Conservation (phyloP, 306 rosid species). For the Corylus avellana region DNA sequence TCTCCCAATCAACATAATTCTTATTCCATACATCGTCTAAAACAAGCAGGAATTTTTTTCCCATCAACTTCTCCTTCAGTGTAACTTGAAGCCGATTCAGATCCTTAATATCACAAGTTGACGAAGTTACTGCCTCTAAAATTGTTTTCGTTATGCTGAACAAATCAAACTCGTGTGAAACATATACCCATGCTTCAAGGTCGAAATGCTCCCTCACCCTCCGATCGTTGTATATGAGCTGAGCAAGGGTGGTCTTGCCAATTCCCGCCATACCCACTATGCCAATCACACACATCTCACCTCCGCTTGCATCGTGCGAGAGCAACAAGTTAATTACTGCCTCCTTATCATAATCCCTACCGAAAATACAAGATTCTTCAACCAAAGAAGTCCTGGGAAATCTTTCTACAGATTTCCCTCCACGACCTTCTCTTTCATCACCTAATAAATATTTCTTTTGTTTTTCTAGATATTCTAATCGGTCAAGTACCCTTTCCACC, state of each 20-base stretch:
- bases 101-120: background rate
- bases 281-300: too few relatives aligned
- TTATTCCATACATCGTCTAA: conserved; percentile 34
- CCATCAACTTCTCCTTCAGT: background rate
- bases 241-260: too few relatives aligned
- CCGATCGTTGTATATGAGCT: too few relatives aligned
- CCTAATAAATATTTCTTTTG: background rate
- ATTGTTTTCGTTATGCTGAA: too few relatives aligned
- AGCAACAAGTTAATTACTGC: background rate
- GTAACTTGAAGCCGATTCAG: background rate
- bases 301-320: background rate
- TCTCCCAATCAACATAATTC: conserved; percentile 7
- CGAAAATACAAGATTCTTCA: background rate
- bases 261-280: too few relatives aligned
- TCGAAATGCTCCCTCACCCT: too few relatives aligned
- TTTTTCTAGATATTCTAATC: background rate
- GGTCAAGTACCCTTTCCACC: background rate
- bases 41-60: conserved; percentile 22
- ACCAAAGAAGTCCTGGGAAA: too few relatives aligned
- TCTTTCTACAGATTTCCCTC: too few relatives aligned
- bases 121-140: background rate
- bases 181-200: too few relatives aligned
- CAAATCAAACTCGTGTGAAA: too few relatives aligned
- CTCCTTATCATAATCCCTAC: background rate
- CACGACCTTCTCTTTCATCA: background rate